A percentile compares a stretch with the other conserved stretches of the same genome.
Evolutionary conservation across 2,329 filamentous ascomycete genomes (phyloP).

Genomic region (Podosphaera xanthii): DNA sequence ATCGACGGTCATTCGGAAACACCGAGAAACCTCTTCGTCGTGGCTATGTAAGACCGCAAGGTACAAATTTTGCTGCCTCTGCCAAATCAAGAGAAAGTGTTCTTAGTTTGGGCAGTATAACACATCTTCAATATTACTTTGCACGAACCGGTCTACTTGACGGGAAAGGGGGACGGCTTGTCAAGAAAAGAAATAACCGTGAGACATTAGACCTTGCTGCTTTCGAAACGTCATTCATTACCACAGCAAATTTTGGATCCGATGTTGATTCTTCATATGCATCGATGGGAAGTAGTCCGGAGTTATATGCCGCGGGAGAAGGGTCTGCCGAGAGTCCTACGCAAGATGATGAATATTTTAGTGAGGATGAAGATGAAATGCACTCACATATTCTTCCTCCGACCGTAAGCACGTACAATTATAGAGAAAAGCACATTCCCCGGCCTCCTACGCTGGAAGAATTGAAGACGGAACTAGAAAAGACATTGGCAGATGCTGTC

Average conservation of each 20-base stretch:
- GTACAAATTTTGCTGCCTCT: constrained; percentile 56
- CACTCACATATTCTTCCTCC: constrained; percentile 78
- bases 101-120: constrained; percentile 86
- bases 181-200: constrained; percentile 39
- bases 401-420: constrained; percentile 86
- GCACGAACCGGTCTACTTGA: constrained; percentile 81
- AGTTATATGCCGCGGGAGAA: constrained; percentile 19
- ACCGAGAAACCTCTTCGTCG: constrained; percentile 18
- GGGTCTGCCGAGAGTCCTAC: constrained; percentile 4
- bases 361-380: constrained; percentile 33
- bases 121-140: constrained; percentile 96
- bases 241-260: constrained; percentile 21
- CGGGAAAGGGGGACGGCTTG: constrained; percentile 71
- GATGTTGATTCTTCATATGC: constrained; percentile 37
- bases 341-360: constrained; percentile 24
- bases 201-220: constrained; percentile 33
- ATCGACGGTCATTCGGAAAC: constrained; percentile 24
- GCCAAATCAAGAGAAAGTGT: constrained; percentile 83
- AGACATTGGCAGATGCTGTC: constrained; percentile 44
- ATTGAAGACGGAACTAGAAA: constrained; percentile 46
- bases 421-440: constrained; percentile 57
- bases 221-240: constrained; percentile 23
- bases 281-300: constrained; percentile 35
- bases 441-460: constrained; percentile 66
- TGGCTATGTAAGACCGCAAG: constrained; percentile 17